Base-by-base conservation (phyloP, 768 basidiomycete species). In the Cyclocybe aegerita region DNA sequence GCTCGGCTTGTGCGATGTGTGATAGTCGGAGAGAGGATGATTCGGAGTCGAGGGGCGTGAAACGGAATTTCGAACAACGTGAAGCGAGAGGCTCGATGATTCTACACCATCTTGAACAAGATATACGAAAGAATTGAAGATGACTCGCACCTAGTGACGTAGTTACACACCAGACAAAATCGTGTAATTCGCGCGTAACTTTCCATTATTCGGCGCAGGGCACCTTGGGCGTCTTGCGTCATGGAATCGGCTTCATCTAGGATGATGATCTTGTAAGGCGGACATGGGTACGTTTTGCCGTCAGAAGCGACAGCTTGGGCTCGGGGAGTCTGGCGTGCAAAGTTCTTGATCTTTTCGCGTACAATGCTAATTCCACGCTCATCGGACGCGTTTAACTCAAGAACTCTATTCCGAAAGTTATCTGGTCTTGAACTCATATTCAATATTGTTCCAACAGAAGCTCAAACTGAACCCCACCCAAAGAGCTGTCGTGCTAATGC, bases 161-260 rank as follows among this genome's bases (percentile, higher is more conserved):
- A 99, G 74, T 99, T 99, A 74, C 97, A 99, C 12, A 98, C 93
- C 15, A 99, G 76, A 68, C 97, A 99, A 72, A 99, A 99, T 4
- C 97, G 80, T 31, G 97, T 99, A 65, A 98, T 98, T 49, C 89
- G 81, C 12, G 92, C 92, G 62, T 98, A 94, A n/a, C 86, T 95
- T 70, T 99, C 97, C 97, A 99, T 99, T 65, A 98, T 98, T n/a
- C 97, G 83, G 37, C 97, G 80, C 36, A 99, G 75, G 0, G 97
- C 97, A 32, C 89, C 94, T 67, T 99, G 97, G 4, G 97, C 97
- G 64, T 99, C 97, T 71, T 98, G 96, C 4, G 97, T 99, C 97
- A 99, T 99, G 4, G 93, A 96, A 67, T 99, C 97, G 15, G 97
- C 97, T 70, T 99, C 97, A 61, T 99, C 97, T 17, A 99, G 82